These are phyloP conservation scores for Grifola frondosa DNA, from an alignment of 1,284 basidiomycete species.

Conservation along the genomic window DNA sequence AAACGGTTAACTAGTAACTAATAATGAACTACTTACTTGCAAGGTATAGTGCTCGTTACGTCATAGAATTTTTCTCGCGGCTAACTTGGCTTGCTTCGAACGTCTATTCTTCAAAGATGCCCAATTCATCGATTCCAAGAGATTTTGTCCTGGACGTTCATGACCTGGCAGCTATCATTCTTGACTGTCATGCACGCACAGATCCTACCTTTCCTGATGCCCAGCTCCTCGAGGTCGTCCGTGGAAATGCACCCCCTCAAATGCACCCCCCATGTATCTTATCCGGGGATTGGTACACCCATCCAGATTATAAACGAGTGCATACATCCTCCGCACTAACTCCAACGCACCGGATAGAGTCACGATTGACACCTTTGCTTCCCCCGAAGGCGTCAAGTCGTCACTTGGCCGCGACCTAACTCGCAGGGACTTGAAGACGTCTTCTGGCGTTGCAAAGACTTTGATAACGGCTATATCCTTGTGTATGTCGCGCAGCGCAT, in stretches of 20 bases:
- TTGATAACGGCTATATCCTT: conserved; percentile 20
- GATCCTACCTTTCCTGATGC: conserved; percentile 16
- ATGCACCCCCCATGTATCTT: conserved; percentile 17
- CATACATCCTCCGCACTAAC: conserved; percentile 17
- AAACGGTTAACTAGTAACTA: too few relatives aligned
- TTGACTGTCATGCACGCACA: conserved; percentile 15
- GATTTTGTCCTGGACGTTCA: conserved; percentile 25
- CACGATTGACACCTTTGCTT: conserved; percentile 16
- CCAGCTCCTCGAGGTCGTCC: conserved; percentile 21
- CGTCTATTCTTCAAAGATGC: too few relatives aligned
- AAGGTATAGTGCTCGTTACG: too few relatives aligned
- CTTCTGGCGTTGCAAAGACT: conserved; percentile 25
- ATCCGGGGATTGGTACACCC: conserved; percentile 11
- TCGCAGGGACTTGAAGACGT: conserved; percentile 22
- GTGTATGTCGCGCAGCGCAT: conserved; percentile 21
- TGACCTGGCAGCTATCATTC: conserved; percentile 21
- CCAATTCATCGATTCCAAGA: too few relatives aligned
- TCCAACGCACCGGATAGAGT: conserved; percentile 2
- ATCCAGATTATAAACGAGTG: conserved; percentile 9
- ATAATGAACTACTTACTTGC: too few relatives aligned
- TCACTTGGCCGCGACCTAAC: conserved; percentile 10
- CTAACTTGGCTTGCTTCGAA: too few relatives aligned
- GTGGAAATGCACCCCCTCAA: conserved; percentile 6
- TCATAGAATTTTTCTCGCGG: too few relatives aligned
- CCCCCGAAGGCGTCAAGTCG: conserved; percentile 14